Evolutionary conservation across 1,284 basidiomycete species (phyloP).

Genomic region (Leccinum griseonigrum): DNA sequence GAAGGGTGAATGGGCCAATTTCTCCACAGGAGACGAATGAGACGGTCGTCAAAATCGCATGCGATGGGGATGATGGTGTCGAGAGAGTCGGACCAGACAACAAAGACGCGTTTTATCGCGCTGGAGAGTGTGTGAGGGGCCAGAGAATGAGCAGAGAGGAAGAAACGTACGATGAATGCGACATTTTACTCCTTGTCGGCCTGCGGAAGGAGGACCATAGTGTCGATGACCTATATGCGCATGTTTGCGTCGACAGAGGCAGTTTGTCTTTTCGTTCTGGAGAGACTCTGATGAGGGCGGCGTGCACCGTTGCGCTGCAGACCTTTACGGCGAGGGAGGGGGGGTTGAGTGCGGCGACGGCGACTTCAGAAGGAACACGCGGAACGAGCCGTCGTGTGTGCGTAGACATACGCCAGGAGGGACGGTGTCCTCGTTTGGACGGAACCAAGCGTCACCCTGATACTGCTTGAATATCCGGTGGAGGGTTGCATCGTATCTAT

Average conservation of each 20-base stretch:
- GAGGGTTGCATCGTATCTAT: constrained; percentile 36
- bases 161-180: constrained; percentile 68
- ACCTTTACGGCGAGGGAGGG: constrained; percentile 76
- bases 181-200: constrained; percentile 85
- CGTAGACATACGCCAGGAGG: constrained; percentile 65
- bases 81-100: constrained; percentile 77
- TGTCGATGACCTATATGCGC: constrained; percentile 68
- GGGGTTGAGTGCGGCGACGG: constrained; percentile 72
- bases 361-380: constrained; percentile 76
- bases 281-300: constrained; percentile 59
- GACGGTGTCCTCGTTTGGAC: constrained; percentile 48
- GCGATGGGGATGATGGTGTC: constrained; percentile 70
- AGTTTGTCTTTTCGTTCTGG: constrained; percentile 43
- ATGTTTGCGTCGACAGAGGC: constrained; percentile 65
- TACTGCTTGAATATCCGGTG: constrained; percentile 45
- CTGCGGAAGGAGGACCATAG: constrained; percentile 65
- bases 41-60: constrained; percentile 73
- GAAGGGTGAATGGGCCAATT: constrained; percentile 30
- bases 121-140: constrained; percentile 34
- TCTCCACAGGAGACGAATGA: constrained; percentile 77
- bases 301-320: constrained; percentile 74
- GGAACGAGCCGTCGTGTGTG: constrained; percentile 59
- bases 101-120: constrained; percentile 70
- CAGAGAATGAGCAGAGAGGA: background rate
- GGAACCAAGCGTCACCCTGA: constrained; percentile 58